Conservation (phyloP, 2,329 filamentous ascomycete genomes). For the Fusarium clavum region DNA sequence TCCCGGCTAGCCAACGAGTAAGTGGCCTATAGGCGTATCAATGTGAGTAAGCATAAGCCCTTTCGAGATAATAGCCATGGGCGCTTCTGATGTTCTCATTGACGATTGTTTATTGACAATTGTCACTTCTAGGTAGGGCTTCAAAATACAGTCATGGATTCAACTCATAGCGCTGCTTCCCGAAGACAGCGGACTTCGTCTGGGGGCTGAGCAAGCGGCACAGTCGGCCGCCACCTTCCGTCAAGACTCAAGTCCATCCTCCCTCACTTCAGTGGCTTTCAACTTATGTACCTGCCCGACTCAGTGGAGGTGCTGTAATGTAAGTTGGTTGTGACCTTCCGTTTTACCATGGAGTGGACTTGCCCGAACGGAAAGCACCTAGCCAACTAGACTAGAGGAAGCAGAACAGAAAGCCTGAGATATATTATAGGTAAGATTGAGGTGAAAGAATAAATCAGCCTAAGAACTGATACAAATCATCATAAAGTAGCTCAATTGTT, state of each 20-base stretch:
- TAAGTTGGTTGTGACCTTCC: slow-evolving; percentile 18
- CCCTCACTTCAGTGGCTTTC: slow-evolving; percentile 21
- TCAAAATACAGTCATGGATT: slow-evolving; percentile 20
- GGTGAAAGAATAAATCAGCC: not conserved
- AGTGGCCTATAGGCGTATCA: not conserved
- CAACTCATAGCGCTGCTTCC: slow-evolving; percentile 4
- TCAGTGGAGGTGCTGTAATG: slow-evolving; percentile 1
- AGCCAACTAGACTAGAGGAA: not conserved
- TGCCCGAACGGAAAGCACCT: slow-evolving; percentile 13
- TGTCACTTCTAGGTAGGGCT: not conserved
- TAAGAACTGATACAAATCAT: not conserved
- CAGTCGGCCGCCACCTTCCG: slow-evolving; percentile 27
- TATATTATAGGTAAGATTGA: not conserved
- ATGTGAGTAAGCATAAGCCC: not conserved
- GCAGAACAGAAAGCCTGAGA: not conserved
- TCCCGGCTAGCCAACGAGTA: too few relatives aligned
- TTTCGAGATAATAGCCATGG: not conserved
- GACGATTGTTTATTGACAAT: not conserved
- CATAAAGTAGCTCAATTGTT: not conserved
- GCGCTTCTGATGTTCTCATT: not conserved
- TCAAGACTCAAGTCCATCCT: not conserved
- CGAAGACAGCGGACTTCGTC: not conserved
- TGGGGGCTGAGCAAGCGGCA: slow-evolving; percentile 28
- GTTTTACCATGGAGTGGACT: slow-evolving; percentile 2
- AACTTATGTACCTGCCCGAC: slow-evolving; percentile 28